phyloP scores from a whole-genome alignment of 768 basidiomycete genomes.

The Clathrus columnatus region DNA sequence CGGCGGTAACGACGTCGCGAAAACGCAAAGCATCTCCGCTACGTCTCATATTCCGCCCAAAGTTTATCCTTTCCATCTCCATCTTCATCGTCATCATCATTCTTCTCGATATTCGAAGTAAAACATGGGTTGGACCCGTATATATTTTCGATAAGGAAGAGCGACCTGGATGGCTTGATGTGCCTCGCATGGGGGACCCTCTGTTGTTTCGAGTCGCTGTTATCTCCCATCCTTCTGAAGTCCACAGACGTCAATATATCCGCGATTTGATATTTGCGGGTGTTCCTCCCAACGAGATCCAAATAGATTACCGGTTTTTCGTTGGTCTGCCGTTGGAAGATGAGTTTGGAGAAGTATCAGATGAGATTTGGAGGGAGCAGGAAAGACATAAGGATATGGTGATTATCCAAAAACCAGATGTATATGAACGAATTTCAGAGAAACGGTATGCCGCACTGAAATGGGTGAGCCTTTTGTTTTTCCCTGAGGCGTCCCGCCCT shows the following conservation, averaged over 20 bases:
- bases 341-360: not conserved
- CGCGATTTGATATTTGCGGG: not conserved
- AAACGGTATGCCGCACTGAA: constrained; percentile 2
- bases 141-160: not conserved
- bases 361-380: not conserved
- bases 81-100: not conserved
- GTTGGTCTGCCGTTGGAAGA: not conserved
- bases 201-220: constrained; percentile 1
- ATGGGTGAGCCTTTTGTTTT: not conserved
- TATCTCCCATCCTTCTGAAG: not conserved
- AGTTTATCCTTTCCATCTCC: not conserved
- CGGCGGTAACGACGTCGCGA: too few species aligned
- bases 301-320: not conserved
- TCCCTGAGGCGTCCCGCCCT: not conserved
- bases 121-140: not conserved
- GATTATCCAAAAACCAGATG: not conserved
- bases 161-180: not conserved
- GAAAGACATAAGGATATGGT: not conserved
- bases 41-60: not conserved
- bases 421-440: not conserved
- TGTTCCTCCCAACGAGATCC: not conserved
- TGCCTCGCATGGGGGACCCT: not conserved
- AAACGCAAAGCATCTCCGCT: too few species aligned
- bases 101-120: not conserved
- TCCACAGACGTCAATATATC: not conserved